A percentile compares a stretch with the other conserved stretches of the same genome.
These are phyloP conservation scores for Vitis rupestris DNA, from an alignment of 164 flowering plant species.

Conservation along the genomic window DNA sequence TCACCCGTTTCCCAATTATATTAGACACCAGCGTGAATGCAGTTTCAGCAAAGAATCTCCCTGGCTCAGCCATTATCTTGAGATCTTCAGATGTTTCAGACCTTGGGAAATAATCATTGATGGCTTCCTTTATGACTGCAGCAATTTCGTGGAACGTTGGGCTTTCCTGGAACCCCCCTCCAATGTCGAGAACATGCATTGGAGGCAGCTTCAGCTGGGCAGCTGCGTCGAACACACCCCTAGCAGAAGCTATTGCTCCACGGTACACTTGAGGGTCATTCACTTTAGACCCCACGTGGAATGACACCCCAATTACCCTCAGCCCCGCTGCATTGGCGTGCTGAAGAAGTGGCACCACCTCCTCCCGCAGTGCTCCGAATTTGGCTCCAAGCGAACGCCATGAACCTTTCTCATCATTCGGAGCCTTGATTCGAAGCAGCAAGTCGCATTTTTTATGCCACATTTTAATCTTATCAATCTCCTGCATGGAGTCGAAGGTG, in stretches of 20 bases:
- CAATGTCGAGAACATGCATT: background rate
- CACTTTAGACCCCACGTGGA: background rate
- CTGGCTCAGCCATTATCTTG: conserved; percentile 4
- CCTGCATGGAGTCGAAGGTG: conserved; percentile 7
- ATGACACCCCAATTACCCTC: background rate
- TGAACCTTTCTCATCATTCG: background rate
- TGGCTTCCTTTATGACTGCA: background rate
- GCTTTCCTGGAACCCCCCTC: background rate
- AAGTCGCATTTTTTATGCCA: conserved; percentile 3
- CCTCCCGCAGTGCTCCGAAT: background rate
- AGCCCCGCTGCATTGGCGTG: background rate
- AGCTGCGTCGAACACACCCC: background rate
- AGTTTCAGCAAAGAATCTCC: conserved; percentile 8
- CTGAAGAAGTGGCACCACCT: background rate
- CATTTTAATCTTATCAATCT: conserved; percentile 11
- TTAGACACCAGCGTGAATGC: conserved; percentile 1
- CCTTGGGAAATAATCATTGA: background rate
- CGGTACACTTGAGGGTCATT: background rate
- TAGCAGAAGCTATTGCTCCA: background rate
- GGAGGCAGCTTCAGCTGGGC: background rate
- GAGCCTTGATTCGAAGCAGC: background rate
- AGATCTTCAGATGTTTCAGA: too few species aligned
- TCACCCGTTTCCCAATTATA: conserved; percentile 16
- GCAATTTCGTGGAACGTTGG: background rate
- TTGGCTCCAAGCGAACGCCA: background rate